These are phyloP conservation scores for Phytophthora vignae DNA, from an alignment of 352 stramenopile species.

Conservation along the genomic window DNA sequence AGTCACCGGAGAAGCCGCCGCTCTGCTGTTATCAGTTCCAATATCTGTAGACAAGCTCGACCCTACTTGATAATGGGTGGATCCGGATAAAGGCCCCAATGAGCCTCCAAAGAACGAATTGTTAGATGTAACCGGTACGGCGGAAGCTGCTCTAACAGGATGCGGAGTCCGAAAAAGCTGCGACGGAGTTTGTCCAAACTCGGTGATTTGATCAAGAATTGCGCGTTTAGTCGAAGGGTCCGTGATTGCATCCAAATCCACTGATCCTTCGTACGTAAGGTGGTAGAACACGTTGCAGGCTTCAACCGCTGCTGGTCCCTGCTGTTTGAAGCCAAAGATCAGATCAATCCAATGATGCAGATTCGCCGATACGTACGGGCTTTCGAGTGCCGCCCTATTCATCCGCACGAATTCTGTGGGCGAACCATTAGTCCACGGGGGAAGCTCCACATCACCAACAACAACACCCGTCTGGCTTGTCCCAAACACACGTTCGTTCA, in stretches of 20 bases:
- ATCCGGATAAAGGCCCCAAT: conserved; percentile 13
- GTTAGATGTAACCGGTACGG: conserved; percentile 11
- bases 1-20: conserved; percentile 37
- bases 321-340: conserved; percentile 98
- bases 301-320: conserved; percentile 92
- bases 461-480: conserved; percentile 82
- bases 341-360: conserved; percentile 99
- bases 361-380: conserved; percentile 94
- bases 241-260: conserved; percentile 93
- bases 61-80: conserved; percentile 1
- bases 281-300: conserved; percentile 99
- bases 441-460: conserved; percentile 93
- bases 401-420: conserved; percentile 96
- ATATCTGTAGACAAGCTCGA: background rate
- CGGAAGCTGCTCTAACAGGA: conserved; percentile 44
- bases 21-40: conserved; percentile 1
- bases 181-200: conserved; percentile 98
- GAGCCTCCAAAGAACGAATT: conserved; percentile 29
- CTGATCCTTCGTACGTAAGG: conserved; percentile 97
- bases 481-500: conserved; percentile 96
- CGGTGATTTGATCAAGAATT: conserved; percentile 96
- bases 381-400: conserved; percentile 96
- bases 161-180: conserved; percentile 92
- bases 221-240: conserved; percentile 74
- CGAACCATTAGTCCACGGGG: conserved; percentile 94